phyloP scores from a whole-genome alignment of 1,139 yeast genomes.

The Debaryomycetaceae sp. region DNA sequence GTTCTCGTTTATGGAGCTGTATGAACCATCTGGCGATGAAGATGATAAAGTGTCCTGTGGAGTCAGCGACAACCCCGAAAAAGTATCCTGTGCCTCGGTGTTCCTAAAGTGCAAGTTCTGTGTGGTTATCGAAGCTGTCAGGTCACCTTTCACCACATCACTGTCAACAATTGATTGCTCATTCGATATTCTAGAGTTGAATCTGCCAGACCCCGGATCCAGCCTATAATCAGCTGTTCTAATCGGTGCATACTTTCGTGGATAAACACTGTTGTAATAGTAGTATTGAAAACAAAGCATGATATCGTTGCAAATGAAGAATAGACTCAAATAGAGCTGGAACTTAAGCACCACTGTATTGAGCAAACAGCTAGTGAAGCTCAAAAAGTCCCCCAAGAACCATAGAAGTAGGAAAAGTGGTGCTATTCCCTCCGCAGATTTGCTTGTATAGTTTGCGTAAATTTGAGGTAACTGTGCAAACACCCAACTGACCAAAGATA shows the following conservation, averaged over 20 bases:
- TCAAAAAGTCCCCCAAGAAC: conserved; percentile 82
- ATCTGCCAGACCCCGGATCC: not conserved
- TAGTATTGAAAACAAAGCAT: conserved; percentile 73
- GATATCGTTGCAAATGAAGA: conserved; percentile 71
- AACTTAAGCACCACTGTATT: conserved; percentile 71
- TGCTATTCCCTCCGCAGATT: conserved; percentile 86
- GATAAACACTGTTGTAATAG: conserved; percentile 54
- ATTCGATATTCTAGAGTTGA: conserved; percentile 32
- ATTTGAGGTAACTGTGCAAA: conserved; percentile 91
- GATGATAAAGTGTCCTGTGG: conserved; percentile 1
- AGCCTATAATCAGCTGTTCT: not conserved
- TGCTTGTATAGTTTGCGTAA: conserved; percentile 55
- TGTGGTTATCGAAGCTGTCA: conserved; percentile 52
- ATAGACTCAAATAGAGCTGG: conserved; percentile 70
- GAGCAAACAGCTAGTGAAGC: conserved; percentile 73
- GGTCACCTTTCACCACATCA: conserved; percentile 39
- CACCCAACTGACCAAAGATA: conserved; percentile 57
- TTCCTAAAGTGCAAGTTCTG: not conserved
- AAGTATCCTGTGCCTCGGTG: not conserved
- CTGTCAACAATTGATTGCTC: conserved; percentile 28
- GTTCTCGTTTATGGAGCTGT: conserved; percentile 21
- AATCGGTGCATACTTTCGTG: conserved; percentile 11
- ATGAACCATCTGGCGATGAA: conserved; percentile 18
- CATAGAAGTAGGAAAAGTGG: conserved; percentile 72
- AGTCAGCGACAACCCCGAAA: not conserved